Base-by-base conservation (phyloP, 108 stramenopile genomes). In the Cyclostephanos tholiformis region DNA sequence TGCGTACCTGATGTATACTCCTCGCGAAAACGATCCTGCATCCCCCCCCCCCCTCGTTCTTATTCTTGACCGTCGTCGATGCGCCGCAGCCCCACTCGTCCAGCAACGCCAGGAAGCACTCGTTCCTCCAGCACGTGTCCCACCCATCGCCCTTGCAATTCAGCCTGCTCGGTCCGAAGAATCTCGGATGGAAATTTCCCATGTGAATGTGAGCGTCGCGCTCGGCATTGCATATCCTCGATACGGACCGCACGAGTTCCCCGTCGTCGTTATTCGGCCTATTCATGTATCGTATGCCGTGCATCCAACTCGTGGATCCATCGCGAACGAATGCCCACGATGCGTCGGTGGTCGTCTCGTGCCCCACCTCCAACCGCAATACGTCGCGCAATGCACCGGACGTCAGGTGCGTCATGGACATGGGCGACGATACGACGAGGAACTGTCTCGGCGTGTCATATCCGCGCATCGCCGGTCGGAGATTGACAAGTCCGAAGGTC, bases 151-250 rank as follows among this genome's bases (percentile, higher is more conserved):
- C 65, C 16, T 70, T 73, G 56, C 87, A 85, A 10, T 66, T 52
- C 10, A 48, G 20, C 29, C 49, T 57, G 12, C 67, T 56, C 11
- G 71, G 58, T 5, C 87, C 69, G 56, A 80, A 87, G 71, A 65
- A 67, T 19, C 50, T 48, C 5, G 88, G 88, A 71, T 89, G 88
- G 56, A 86, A 87, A 4, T 32, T 32, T 46, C 86, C 88, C 86
- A 86, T 89, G 55, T 80, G 73, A 4, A 41, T 23, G 20, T 62
- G 68, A 8, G 39, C 32, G n/a, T 35, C 53, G 17, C 49, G 61
- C 36, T 52, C 61, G 51, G 49, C 67, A 13, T 55, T 55, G 67
- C 76, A 84, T 57, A 72, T 71, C 16, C 25, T 63, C 29, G 27
- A 32, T 0, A 72, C 26, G 16, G 63, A 55, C 1, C 39, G 22